Percentiles rank a stretch among this genome's conserved stretches.
These are phyloP conservation scores for Sphenostylis stenocarpa DNA, from an alignment of 306 rosid species.

Conservation along the genomic window DNA sequence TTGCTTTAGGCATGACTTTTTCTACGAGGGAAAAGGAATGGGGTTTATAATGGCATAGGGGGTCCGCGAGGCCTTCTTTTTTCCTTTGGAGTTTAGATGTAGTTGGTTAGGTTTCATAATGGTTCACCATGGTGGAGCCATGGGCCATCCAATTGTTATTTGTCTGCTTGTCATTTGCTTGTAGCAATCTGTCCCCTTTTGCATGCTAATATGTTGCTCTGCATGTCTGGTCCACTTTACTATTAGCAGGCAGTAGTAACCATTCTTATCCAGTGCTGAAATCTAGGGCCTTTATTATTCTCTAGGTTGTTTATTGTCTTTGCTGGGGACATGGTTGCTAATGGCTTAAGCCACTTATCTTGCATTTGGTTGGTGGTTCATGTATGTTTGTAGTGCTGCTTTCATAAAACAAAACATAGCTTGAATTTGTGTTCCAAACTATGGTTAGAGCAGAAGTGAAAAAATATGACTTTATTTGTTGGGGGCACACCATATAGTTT, in stretches of 20 bases:
- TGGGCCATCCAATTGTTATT: conserved; percentile 28
- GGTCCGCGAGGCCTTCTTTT: conserved; percentile 28
- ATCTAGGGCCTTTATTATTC: conserved; percentile 25
- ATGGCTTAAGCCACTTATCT: conserved; percentile 10
- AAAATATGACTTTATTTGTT: neutral
- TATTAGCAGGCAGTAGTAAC: conserved; percentile 34
- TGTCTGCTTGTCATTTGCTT: conserved; percentile 36
- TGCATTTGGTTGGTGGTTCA: neutral
- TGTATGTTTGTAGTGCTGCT: no score
- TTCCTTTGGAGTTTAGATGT: conserved; percentile 16
- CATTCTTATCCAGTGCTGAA: conserved; percentile 33
- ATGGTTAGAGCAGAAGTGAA: neutral
- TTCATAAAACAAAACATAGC: no score
- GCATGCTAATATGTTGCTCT: conserved; percentile 23
- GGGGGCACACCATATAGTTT: neutral
- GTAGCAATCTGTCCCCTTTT: conserved; percentile 29
- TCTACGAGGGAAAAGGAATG: neutral
- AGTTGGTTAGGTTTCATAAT: conserved; percentile 28
- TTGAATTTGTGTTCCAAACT: neutral
- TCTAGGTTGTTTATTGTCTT: conserved; percentile 31
- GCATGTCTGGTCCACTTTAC: conserved; percentile 38
- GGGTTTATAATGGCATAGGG: conserved; percentile 6
- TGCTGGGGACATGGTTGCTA: conserved; percentile 16
- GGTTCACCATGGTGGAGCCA: conserved; percentile 38
- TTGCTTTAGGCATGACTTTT: neutral